Evolutionary conservation across 306 rosid genomes (phyloP), one percentile per base, ranked within the genome.

Genomic region (Malus sylvestris): DNA sequence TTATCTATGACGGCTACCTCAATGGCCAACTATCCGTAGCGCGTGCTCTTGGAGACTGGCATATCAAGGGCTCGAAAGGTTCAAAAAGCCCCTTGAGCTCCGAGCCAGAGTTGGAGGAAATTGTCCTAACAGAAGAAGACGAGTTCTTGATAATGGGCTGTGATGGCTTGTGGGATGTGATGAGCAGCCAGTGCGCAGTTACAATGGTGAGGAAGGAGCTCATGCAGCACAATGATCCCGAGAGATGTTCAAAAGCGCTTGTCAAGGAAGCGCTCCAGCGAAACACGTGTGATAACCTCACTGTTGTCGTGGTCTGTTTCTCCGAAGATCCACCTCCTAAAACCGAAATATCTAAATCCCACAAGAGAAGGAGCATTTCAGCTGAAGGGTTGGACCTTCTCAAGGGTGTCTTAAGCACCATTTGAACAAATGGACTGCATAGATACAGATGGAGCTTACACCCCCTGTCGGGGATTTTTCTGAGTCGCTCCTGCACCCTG

Each of bases 151-250:
- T 89, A 78, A 44, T 89, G 71, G 93, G 93, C 0, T 89, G 93
- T 62, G 93, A 89, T 84, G 93, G 93, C 55, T 72, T 89, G 70
- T 89, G 93, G 93, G 93, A 89, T 82, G 93, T 89, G 27, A 89
- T 89, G 93, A 89, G 93, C 67, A 89, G 93, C 81, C 91, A 89
- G 64, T 89, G 93, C 80, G 93, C 93, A 45, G 90, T 89, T 25
- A 89, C 93, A 80, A 85, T 89, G 90, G 93, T 79, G 42, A 85
- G 93, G 79, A 89, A 45, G 78, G 93, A 85, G 55, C 88, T 89
- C 11, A 81, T 87, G 91, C 86, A 67, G 46, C 90, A 89, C 49
- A 89, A 89, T 74, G 85, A 89, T 79, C 93, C 91, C 1, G 55
- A 80, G 25, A 69, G 15, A 52, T 76, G 94, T 55, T 88, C 94